These are phyloP conservation scores for Myxozyma neglecta DNA, from an alignment of 805 yeast genomes.

Conservation along the genomic window DNA sequence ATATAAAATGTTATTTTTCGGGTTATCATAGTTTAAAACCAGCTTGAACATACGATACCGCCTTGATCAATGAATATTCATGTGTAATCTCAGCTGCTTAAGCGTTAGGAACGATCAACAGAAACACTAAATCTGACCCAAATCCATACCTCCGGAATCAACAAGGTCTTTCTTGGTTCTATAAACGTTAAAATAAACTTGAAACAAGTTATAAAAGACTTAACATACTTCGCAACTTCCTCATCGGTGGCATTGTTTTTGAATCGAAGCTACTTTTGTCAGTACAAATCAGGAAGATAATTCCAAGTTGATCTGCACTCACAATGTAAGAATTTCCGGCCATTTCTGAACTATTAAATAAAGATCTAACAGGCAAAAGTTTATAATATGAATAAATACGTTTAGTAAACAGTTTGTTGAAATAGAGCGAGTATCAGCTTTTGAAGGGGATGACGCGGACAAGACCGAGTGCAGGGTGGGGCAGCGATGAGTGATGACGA, in stretches of 20 bases:
- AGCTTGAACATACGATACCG: conserved; percentile 29
- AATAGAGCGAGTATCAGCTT: not conserved
- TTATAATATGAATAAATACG: not conserved
- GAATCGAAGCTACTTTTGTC: conserved; percentile 26
- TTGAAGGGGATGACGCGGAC: not conserved
- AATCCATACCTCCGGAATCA: conserved; percentile 29
- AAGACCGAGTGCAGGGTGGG: not conserved
- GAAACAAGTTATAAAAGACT: not conserved
- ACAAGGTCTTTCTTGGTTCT: conserved; percentile 28
- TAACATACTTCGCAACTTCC: conserved; percentile 27
- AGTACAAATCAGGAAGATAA: not conserved
- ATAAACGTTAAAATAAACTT: not conserved
- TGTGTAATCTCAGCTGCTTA: conserved; percentile 30
- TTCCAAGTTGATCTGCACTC: not conserved
- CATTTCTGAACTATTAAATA: not conserved
- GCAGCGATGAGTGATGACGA: conserved; percentile 11
- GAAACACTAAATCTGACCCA: not conserved
- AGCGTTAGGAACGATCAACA: not conserved
- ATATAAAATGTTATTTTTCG: not conserved
- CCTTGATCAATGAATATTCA: conserved; percentile 35
- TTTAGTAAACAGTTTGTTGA: not conserved
- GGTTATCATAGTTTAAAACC: not conserved
- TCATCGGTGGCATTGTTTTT: conserved; percentile 30
- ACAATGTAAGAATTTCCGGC: conserved; percentile 20
- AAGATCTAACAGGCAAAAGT: not conserved